phyloP scores from a whole-genome alignment of 176 grass and related monocot species.

The Olyra latifolia region DNA sequence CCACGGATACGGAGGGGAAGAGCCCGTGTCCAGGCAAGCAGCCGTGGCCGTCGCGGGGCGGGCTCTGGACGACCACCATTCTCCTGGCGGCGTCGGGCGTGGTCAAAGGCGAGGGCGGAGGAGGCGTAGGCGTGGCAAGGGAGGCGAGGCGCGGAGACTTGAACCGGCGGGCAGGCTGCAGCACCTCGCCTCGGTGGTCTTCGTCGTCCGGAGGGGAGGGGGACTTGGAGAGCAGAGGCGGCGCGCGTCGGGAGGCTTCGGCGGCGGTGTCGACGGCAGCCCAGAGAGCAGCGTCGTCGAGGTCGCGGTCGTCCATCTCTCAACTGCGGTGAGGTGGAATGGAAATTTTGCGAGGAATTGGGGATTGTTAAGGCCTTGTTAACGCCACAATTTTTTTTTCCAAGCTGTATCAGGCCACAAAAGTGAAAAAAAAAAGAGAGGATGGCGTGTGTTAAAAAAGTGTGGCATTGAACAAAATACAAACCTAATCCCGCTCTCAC shows the following conservation, averaged over 20 bases:
- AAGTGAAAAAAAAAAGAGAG: too few species aligned
- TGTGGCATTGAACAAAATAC: too few species aligned
- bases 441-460: too few species aligned
- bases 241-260: conserved; percentile 26
- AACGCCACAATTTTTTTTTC: too few species aligned
- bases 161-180: conserved; percentile 57
- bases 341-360: background rate
- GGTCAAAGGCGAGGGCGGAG: background rate
- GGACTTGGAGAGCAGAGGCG: conserved; percentile 11
- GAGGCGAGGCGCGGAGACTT: conserved; percentile 48
- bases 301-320: conserved; percentile 60
- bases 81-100: conserved; percentile 40
- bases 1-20: conserved; percentile 72
- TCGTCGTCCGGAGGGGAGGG: conserved; percentile 18
- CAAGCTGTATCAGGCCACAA: too few species aligned
- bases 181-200: conserved; percentile 51
- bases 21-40: conserved; percentile 30
- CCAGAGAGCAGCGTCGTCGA: conserved; percentile 85
- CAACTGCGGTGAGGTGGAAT: background rate
- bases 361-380: too few species aligned
- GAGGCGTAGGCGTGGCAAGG: conserved; percentile 2
- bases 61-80: conserved; percentile 48
- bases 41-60: conserved; percentile 35
- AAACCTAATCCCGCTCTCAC: too few species aligned
- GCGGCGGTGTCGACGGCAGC: conserved; percentile 71